Conservation (phyloP, 805 yeast genomes). For the Gaillardinia entomophila region DNA sequence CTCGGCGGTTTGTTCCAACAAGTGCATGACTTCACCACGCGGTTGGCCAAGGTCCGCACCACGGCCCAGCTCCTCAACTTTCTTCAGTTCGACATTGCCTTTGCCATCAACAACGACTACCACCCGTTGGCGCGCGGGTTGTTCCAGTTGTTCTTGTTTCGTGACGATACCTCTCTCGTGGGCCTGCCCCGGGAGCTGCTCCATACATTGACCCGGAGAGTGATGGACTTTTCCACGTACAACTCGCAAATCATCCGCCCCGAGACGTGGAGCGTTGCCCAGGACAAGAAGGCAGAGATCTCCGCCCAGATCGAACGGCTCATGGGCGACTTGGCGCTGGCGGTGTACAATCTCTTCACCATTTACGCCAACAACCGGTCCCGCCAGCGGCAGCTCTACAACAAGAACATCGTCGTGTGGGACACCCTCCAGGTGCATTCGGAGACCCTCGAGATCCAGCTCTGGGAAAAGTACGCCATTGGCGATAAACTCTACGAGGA, state of each 20-base stretch:
- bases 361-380: constrained; percentile 56
- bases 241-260: constrained; percentile 23
- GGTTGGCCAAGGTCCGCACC: constrained; percentile 12
- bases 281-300: constrained; percentile 4
- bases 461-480: constrained; percentile 27
- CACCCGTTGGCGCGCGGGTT: constrained; percentile 57
- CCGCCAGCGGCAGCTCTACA: constrained; percentile 71
- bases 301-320: constrained; percentile 17
- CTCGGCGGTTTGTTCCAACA: constrained; percentile 14
- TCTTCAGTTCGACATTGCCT: constrained; percentile 21
- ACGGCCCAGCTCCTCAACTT: constrained; percentile 20
- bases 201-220: constrained; percentile 17
- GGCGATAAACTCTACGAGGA: constrained; percentile 23
- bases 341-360: constrained; percentile 26
- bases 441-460: constrained; percentile 54
- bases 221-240: constrained; percentile 40
- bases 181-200: constrained; percentile 40
- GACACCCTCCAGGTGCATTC: constrained; percentile 76
- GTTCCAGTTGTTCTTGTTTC: constrained; percentile 53
- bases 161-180: constrained; percentile 56
- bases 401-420: constrained; percentile 53
- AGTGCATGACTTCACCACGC: constrained; percentile 12
- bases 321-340: constrained; percentile 43
- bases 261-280: constrained; percentile 13
- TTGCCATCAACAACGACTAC: constrained; percentile 13